Base-by-base conservation (phyloP, 2,329 filamentous ascomycete genomes). In the Microsporum audouinii region DNA sequence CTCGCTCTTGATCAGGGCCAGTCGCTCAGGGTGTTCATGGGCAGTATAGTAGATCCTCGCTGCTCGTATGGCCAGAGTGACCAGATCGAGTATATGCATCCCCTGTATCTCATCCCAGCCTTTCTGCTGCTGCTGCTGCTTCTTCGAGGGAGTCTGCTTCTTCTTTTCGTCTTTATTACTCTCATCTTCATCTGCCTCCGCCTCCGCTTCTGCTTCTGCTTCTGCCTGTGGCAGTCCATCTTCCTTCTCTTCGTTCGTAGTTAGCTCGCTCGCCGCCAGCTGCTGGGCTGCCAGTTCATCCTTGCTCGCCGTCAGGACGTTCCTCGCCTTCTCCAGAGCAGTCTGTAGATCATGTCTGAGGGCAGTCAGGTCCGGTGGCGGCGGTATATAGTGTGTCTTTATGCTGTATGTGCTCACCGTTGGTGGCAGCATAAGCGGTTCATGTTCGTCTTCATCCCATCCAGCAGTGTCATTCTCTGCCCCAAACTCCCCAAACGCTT, bases 21-120 rank as follows among this genome's bases (percentile, higher is more conserved):
- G 79, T 41, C 89, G 86, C 67, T 94, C 87, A 1, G 91, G 90
- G 59, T 91, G 82, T 69, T 95, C 88, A 71, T 97, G 94, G 2
- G 90, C 84, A 0, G 91, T 96, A 75, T 99, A 97, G 76, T 97
- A 99, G 68, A 95, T 87, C 76, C 95, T 96, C 58, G 94, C 94
- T 0, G 92, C 91, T 59, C 91, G 85, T 66, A 99, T 97, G n/a
- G 92, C 92, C 59, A 97, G 80, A 0, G 94, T 99, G 71, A 94
- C 88, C 59, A 95, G 86, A 71, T 97, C 92, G 61, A 97, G 82
- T 41, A 99, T 84, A 69, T 95, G 89, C 79, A 97, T 85, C 17
- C 92, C 94, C 72, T 96, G 89, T 27, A 95, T 82, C 73, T 96
- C 90, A 71, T 88, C 84, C 85, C 88, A 95, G 6, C 85, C 86